These are phyloP conservation scores for Cucurbita argyrosperma DNA, from an alignment of 306 rosid genomes.

Conservation along the genomic window DNA sequence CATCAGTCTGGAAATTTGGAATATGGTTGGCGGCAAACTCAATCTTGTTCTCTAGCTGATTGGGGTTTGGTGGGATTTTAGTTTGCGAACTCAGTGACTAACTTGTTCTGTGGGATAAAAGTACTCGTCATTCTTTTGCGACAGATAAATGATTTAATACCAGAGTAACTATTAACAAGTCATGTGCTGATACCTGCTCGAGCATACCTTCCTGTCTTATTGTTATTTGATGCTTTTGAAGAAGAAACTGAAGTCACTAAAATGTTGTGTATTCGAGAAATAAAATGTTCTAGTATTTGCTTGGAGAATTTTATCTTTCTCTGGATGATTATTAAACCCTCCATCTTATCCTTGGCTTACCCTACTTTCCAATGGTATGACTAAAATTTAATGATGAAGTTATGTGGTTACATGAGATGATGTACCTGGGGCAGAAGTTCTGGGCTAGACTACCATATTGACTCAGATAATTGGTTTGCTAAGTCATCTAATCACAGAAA, in stretches of 20 bases:
- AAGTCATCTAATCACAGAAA: background rate
- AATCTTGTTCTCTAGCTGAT: background rate
- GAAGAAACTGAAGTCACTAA: background rate
- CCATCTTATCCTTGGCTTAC: background rate
- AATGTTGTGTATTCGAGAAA: background rate
- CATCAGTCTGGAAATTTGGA: background rate
- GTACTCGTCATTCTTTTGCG: background rate
- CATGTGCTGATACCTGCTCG: background rate
- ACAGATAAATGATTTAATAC: background rate
- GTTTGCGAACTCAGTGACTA: background rate
- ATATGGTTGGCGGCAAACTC: background rate
- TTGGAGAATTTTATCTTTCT: slow-evolving; percentile 12
- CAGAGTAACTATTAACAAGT: background rate
- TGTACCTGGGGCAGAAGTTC: background rate
- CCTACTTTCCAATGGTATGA: background rate
- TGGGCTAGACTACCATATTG: background rate
- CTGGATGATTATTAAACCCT: background rate
- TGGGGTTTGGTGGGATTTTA: slow-evolving; percentile 1
- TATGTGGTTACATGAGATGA: background rate
- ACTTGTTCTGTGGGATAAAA: background rate
- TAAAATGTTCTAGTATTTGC: background rate
- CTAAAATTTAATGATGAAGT: background rate
- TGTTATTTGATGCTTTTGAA: background rate
- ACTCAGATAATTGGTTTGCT: background rate
- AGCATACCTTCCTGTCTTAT: background rate